Evolutionary conservation across 2,329 filamentous ascomycete genomes (phyloP).

Genomic region (Cordyceps farinosa): DNA sequence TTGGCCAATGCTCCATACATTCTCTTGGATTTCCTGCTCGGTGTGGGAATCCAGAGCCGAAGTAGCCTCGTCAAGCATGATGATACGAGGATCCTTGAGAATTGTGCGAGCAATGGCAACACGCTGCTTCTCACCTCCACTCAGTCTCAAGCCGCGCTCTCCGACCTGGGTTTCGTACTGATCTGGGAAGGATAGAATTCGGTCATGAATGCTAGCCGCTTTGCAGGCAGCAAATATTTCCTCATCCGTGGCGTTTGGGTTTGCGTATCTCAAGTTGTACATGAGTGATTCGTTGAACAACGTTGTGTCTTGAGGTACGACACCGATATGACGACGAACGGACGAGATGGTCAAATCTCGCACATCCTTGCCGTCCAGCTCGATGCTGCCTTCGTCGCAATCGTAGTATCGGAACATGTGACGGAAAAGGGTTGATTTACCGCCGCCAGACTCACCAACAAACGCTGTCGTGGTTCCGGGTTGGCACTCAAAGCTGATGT

Average conservation of each 20-base stretch:
- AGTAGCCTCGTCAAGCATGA: slow-evolving; percentile 89
- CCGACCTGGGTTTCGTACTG: slow-evolving; percentile 87
- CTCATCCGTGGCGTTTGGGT: slow-evolving; percentile 73
- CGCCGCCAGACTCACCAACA: slow-evolving; percentile 93
- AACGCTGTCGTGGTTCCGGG: slow-evolving; percentile 94
- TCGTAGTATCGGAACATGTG: slow-evolving; percentile 98
- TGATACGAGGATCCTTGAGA: slow-evolving; percentile 85
- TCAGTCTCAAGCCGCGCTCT: slow-evolving; percentile 80
- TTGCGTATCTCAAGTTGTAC: slow-evolving; percentile 92
- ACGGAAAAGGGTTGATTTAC: slow-evolving; percentile 95
- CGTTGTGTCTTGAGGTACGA: slow-evolving; percentile 94
- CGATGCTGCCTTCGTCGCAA: slow-evolving; percentile 71
- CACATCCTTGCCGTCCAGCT: slow-evolving; percentile 80
- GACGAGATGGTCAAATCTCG: slow-evolving; percentile 88
- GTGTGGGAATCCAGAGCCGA: slow-evolving; percentile 89
- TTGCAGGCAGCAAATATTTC: slow-evolving; percentile 78
- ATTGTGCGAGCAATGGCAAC: slow-evolving; percentile 92
- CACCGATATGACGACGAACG: slow-evolving; percentile 85
- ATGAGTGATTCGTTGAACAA: slow-evolving; percentile 92
- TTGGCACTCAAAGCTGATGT: slow-evolving; percentile 77
- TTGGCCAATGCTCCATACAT: slow-evolving; percentile 74
- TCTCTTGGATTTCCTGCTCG: slow-evolving; percentile 87
- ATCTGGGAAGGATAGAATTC: slow-evolving; percentile 84
- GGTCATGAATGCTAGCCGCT: slow-evolving; percentile 88
- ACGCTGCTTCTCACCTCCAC: slow-evolving; percentile 88